Evolutionary conservation across 2,329 filamentous ascomycete genomes (phyloP), one percentile per base, ranked within the genome.

Genomic region (Alternaria novae-zelandiae): DNA sequence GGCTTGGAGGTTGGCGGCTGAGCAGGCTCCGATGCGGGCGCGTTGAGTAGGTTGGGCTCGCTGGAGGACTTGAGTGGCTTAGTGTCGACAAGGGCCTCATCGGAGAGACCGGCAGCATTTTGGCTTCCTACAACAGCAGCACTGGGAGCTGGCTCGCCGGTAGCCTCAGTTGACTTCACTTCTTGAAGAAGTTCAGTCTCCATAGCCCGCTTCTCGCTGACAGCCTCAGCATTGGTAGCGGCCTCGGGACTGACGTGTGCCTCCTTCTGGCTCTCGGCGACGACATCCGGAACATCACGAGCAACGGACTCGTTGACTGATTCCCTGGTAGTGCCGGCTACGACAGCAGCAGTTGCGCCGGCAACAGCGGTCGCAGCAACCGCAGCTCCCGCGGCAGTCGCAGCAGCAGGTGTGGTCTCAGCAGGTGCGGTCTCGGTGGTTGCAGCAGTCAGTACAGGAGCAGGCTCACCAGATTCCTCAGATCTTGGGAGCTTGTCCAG

Each of bases 191-290:
- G 84, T 81, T 97, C 91, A 23, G 87, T 82, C 82, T 94, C 91
- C 7, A 93, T 85, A 58, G 85, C 83, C 59, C 86, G 88, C 86
- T 94, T 94, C 74, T 92, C 91, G 69, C 84, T 80, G 8, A 93
- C 90, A 73, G 90, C 90, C 54, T 86, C 83, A 30, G 87, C 81
- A 57, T 88, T 83, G 32, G 85, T 89, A 71, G 89, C 89, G 25
- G 91, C 90, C 76, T 92, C 91, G 11, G 90, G 87, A 17, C 83
- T 82, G 44, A 83, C 83, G 61, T 87, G 80, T 11, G 90, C 89
- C 75, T 89, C 86, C 71, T 88, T 83, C 74, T 93, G 90, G 80
- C 89, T 92, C 74, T 93, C 87, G 75, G 88, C 89, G 59, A 93
- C 91, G 30, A 91, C 80, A 56, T 86, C 85, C 23, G 89, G 89